Evolutionary conservation across 306 rosid species (phyloP), one percentile per base, ranked within the genome.

Genomic region (Rosa multiflora): DNA sequence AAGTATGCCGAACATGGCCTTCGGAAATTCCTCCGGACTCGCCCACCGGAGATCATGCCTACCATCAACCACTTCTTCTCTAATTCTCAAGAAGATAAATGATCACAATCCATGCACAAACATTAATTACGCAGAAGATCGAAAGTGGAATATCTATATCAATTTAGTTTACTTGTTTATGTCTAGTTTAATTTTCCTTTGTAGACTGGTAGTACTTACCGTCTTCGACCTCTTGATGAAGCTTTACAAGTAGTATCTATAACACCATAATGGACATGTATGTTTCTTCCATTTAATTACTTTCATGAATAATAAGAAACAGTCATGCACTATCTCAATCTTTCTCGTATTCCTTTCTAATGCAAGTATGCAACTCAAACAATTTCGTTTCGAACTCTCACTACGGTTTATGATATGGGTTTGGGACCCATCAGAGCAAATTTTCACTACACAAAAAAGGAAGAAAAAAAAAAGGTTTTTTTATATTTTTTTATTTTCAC

Each of bases 31-130:
- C 94, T 94, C 46, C 93, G 98, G 10, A 94, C 94, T 47, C 88
- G 91, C 8, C 92, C 84, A 17, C 97, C 97, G 0, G 91, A 94
- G 75, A 29, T 94, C 80, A 92, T 94, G 97, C 97, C 98, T 0
- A 0, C 92, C 48, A 84, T 94, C 81, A 94, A 94, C 37, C 89
- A 67, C 68, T 92, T 89, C 84, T 94, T 94, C 79, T 89, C 93
- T 9, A 71, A 89, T 59, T 23, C 68, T 17, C 68, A 63, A 59
- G 87, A 88, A 10, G 53, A 70, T 44, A 78, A 89, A 72, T 88
- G 62, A 88, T 53, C 23, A 12, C 70, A 17, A 66, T 66, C 46
- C 70, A 66, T 66, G 47, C 70, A 66, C 20, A 2, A 11, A 6
- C 9, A 66, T 66, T 35, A 66, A 66, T 66, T 35, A 66, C 46